These are phyloP conservation scores for Eleusine indica DNA, from an alignment of 176 grass and related monocot genomes.

Conservation along the genomic window DNA sequence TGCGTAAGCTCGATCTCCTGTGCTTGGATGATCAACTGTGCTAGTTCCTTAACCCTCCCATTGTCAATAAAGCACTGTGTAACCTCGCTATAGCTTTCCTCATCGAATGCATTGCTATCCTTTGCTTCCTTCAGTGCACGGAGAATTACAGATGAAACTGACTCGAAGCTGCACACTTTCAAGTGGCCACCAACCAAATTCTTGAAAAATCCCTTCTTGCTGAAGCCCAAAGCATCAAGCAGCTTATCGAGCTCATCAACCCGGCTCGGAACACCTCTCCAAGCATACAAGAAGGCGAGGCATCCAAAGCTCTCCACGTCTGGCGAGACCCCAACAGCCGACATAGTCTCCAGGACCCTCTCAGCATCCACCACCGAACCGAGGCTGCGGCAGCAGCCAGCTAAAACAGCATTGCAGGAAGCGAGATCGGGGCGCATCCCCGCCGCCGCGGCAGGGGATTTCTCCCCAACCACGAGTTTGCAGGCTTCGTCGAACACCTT, in stretches of 20 bases:
- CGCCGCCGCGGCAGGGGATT: slow-evolving; percentile 38
- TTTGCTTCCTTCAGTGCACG: slow-evolving; percentile 55
- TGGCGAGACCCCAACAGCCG: slow-evolving; percentile 63
- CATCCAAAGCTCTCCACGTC: slow-evolving; percentile 73
- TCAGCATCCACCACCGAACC: slow-evolving; percentile 68
- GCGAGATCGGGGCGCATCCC: slow-evolving; percentile 67
- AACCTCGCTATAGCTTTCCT: slow-evolving; percentile 63
- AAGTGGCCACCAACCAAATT: slow-evolving; percentile 79
- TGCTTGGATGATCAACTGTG: slow-evolving; percentile 71
- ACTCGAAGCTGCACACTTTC: slow-evolving; percentile 62
- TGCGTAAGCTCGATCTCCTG: slow-evolving; percentile 73
- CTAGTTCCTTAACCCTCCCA: slow-evolving; percentile 68
- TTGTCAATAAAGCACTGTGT: slow-evolving; percentile 59
- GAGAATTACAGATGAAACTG: slow-evolving; percentile 61
- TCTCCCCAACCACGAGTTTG: slow-evolving; percentile 55
- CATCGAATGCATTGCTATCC: slow-evolving; percentile 42
- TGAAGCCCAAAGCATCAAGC: slow-evolving; percentile 66
- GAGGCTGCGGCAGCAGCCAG: slow-evolving; percentile 73
- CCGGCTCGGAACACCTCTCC: slow-evolving; percentile 52
- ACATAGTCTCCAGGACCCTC: slow-evolving; percentile 79
- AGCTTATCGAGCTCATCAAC: slow-evolving; percentile 85
- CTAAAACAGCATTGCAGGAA: slow-evolving; percentile 75
- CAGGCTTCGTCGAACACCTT: slow-evolving; percentile 73
- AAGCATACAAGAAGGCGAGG: slow-evolving; percentile 92
- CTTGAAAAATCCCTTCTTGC: slow-evolving; percentile 73